These are phyloP conservation scores for Cucumis hystrix DNA, from an alignment of 306 rosid species.

Conservation along the genomic window DNA sequence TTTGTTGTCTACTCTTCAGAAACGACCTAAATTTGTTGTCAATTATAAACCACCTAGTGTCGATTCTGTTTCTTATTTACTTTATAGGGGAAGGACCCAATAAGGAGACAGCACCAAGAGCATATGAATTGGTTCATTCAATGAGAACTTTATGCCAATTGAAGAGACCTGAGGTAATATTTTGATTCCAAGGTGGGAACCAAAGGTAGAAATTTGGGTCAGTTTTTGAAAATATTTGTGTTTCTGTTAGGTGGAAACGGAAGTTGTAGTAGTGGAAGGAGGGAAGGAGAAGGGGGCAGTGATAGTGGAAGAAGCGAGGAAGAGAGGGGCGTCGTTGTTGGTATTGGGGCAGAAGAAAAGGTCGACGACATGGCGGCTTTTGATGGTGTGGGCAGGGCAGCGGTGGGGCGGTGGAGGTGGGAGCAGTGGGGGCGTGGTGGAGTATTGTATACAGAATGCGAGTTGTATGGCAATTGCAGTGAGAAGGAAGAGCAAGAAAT, in stretches of 20 bases:
- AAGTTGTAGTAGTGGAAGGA: slow-evolving; percentile 61
- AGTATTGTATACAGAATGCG: slow-evolving; percentile 83
- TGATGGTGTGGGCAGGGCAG: slow-evolving; percentile 80
- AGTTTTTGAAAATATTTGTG: too few relatives aligned
- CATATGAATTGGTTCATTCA: slow-evolving; percentile 47
- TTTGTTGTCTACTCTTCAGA: too few relatives aligned
- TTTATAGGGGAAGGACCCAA: slow-evolving; percentile 31
- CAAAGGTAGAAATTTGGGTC: too few relatives aligned
- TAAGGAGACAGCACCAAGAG: slow-evolving; percentile 45
- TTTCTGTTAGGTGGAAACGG: slow-evolving; percentile 44
- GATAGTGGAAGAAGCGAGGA: slow-evolving; percentile 84
- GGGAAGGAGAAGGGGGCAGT: slow-evolving; percentile 71
- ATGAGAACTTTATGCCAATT: slow-evolving; percentile 46
- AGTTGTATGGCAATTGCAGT: slow-evolving; percentile 93
- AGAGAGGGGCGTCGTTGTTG: slow-evolving; percentile 52
- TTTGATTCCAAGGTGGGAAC: neutral
- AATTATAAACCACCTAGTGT: too few relatives aligned
- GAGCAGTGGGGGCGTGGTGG: slow-evolving; percentile 34
- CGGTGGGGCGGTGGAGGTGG: slow-evolving; percentile 14
- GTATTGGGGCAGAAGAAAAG: slow-evolving; percentile 86
- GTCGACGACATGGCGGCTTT: slow-evolving; percentile 75
- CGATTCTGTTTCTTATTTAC: too few relatives aligned
- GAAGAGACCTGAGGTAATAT: slow-evolving; percentile 65
- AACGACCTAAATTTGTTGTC: too few relatives aligned
- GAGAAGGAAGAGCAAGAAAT: slow-evolving; percentile 64